These are phyloP conservation scores for Nymphaea colorata DNA, from an alignment of 164 flowering plant genomes.

Conservation along the genomic window DNA sequence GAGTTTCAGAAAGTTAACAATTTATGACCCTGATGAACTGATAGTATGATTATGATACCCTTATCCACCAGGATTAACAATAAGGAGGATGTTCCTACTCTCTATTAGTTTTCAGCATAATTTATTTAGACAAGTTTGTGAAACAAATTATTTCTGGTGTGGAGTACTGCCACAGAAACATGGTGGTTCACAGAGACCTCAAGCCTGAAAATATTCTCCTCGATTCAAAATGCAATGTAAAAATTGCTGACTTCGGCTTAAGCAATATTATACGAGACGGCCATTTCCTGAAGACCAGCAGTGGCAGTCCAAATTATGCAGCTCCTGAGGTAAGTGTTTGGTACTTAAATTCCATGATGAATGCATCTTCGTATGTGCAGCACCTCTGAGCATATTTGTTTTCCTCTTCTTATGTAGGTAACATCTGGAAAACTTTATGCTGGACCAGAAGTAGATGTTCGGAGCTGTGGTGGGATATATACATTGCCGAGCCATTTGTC, in stretches of 20 bases:
- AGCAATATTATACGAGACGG: slow-evolving; percentile 74
- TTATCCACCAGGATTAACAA: not conserved
- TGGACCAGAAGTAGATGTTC: slow-evolving; percentile 73
- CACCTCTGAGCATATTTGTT: not conserved
- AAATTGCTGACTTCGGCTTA: slow-evolving; percentile 75
- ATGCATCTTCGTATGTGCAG: not conserved
- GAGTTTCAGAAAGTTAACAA: too few relatives aligned
- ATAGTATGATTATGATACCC: too few relatives aligned
- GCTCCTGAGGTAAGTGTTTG: slow-evolving; percentile 54
- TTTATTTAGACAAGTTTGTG: not conserved
- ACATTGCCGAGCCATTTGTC: slow-evolving; percentile 76
- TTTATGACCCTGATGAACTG: too few relatives aligned
- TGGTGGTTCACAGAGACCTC: slow-evolving; percentile 70
- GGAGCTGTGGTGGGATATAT: slow-evolving; percentile 79
- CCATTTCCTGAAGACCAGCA: slow-evolving; percentile 65
- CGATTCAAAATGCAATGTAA: slow-evolving; percentile 56
- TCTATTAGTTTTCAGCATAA: not conserved
- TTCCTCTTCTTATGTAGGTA: slow-evolving; percentile 21
- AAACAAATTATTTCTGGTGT: slow-evolving; percentile 68
- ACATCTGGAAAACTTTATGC: slow-evolving; percentile 61
- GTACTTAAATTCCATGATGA: not conserved
- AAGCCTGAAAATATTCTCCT: slow-evolving; percentile 67
- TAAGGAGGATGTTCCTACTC: too few relatives aligned
- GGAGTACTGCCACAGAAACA: slow-evolving; percentile 67
- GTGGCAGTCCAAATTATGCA: slow-evolving; percentile 81